Base-by-base conservation (phyloP, 768 basidiomycete species). In the Pholiota conissans region DNA sequence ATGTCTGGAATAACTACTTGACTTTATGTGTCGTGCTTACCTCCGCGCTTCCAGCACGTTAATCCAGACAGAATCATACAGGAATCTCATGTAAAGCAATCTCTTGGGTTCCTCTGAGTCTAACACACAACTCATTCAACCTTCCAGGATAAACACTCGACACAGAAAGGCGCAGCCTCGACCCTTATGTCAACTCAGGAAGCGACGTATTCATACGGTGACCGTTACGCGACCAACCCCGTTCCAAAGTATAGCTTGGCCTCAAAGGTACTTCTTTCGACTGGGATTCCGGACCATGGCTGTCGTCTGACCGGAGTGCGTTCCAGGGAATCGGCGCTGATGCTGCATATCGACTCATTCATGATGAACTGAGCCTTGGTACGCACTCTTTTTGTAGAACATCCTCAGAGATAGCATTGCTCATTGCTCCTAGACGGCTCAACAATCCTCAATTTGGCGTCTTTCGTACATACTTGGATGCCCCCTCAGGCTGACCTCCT, bases 171-270 rank as follows among this genome's bases (percentile, higher is more conserved):
- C 22, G 16, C 84, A 65, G 81, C 80, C 48, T 40, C 65, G 70
- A 13, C 46, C 26, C 67, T 68, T 2, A 35, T 50, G 1, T 27
- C 49, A 14, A 40, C 34, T 22, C 47, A 73, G 34, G 58, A 70
- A 1, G 42, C 78, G 9, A 56, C 65, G 0, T 80, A 82, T 56
- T 69, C 82, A 0, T 89, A 88, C 59, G 84, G 82, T 22, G 82
- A 79, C 18, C 83, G 86, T 42, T 90, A 90, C 67, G 81, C 80
- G 14, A 86, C 86, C n/a, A 68, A 65, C n/a, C 78, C 86, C 18
- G 72, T 91, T 52, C 89, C 90, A 14, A 92, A 90, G 68, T 91
- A 80, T 70, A 76, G 76, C 55, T 66, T 92, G 8, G 81, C 89
- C 0, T 74, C 76, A 35, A 85, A 81, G 71, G 84, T 80, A 56